Conservation (phyloP, 2,329 filamentous ascomycete species). For the Ophiostoma pallidulum region DNA sequence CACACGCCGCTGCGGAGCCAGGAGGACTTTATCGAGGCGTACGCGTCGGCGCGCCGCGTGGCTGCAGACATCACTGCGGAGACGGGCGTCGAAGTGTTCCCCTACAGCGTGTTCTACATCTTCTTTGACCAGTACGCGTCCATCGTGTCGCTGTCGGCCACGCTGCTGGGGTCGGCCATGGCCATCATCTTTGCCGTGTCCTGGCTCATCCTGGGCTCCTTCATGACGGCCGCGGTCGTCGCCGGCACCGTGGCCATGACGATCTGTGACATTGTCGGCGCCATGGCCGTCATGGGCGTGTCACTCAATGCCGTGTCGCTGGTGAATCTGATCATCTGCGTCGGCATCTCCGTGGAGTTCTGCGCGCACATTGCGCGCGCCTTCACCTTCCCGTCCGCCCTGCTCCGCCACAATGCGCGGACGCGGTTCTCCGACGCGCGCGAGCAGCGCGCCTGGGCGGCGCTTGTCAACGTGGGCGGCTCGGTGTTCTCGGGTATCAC, state of each 20-base stretch:
- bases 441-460: conserved; percentile 83
- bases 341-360: conserved; percentile 94
- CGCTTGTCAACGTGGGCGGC: conserved; percentile 86
- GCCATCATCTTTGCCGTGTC: conserved; percentile 78
- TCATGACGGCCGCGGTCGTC: conserved; percentile 72
- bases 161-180: conserved; percentile 72
- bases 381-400: conserved; percentile 83
- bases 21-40: conserved; percentile 84
- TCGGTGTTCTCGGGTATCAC: conserved; percentile 96
- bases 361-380: conserved; percentile 94
- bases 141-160: conserved; percentile 70
- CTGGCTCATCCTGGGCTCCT: conserved; percentile 70
- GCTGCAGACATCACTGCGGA: conserved; percentile 61
- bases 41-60: conserved; percentile 81
- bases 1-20: conserved; percentile 84
- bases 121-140: conserved; percentile 96
- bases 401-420: conserved; percentile 71
- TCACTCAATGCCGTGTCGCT: conserved; percentile 91
- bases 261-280: conserved; percentile 84
- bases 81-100: conserved; percentile 78
- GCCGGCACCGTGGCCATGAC: conserved; percentile 87
- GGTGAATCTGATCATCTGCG: conserved; percentile 93
- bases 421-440: conserved; percentile 63
- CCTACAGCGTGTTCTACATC: conserved; percentile 96
- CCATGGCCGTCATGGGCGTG: conserved; percentile 82